A percentile compares a stretch with the other conserved stretches of the same genome.
Conservation (phyloP, 257 asterid genomes). For the Leptodermis oblonga region DNA sequence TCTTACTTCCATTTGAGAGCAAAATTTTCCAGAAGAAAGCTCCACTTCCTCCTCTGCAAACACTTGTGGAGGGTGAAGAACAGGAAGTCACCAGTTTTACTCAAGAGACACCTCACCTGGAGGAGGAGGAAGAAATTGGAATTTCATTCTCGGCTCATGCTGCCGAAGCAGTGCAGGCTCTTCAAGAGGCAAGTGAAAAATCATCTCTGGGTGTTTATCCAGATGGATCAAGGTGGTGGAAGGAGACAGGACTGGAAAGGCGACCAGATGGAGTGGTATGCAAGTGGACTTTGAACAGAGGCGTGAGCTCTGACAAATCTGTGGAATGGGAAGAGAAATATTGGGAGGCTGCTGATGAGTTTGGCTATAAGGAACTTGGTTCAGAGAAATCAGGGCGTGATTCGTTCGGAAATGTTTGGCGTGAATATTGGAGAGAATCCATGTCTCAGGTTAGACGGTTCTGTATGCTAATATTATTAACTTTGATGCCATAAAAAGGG, state of each 20-base stretch:
- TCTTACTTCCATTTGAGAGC: constrained; percentile 73
- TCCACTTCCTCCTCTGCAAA: constrained; percentile 73
- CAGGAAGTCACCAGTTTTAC: constrained; percentile 27
- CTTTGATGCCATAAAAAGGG: background rate
- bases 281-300: constrained; percentile 79
- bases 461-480: background rate
- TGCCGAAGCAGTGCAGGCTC: constrained; percentile 75
- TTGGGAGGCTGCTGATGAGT: constrained; percentile 97
- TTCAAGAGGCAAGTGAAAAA: constrained; percentile 35
- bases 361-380: constrained; percentile 91
- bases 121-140: constrained; percentile 58
- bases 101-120: constrained; percentile 47
- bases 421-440: constrained; percentile 87
- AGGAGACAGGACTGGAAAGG: constrained; percentile 70
- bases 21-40: constrained; percentile 37
- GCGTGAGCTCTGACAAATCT: constrained; percentile 64
- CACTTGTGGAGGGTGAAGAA: constrained; percentile 47
- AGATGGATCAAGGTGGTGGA: constrained; percentile 97
- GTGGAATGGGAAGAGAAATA: constrained; percentile 93
- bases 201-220: constrained; percentile 42
- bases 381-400: constrained; percentile 99
- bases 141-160: constrained; percentile 66
- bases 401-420: constrained; percentile 89
- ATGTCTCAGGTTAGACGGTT: constrained; percentile 61
- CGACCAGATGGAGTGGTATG: constrained; percentile 87